These are phyloP conservation scores for Quercus cerris DNA, from an alignment of 306 rosid species.

Conservation along the genomic window DNA sequence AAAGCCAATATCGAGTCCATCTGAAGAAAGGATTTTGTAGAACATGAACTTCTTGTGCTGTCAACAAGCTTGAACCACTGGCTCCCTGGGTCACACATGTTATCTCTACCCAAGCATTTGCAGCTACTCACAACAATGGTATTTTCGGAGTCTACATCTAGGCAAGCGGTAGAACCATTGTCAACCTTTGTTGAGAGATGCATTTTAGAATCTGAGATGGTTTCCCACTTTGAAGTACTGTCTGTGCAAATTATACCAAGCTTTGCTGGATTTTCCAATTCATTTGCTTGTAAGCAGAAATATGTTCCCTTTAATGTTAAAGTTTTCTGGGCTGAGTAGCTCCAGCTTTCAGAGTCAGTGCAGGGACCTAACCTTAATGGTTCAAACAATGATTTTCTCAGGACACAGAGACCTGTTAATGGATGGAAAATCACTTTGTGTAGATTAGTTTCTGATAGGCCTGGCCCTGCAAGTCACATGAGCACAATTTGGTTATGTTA, in stretches of 20 bases:
- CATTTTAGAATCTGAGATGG: constrained; percentile 66
- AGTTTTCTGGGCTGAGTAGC: constrained; percentile 40
- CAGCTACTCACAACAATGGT: constrained; percentile 60
- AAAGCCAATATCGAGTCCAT: constrained; percentile 13
- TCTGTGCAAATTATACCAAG: constrained; percentile 45
- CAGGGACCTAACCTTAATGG: constrained; percentile 63
- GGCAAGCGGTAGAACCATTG: constrained; percentile 50
- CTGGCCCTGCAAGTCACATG: constrained; percentile 54
- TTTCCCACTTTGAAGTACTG: constrained; percentile 60
- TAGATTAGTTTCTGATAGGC: constrained; percentile 13
- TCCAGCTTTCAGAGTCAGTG: constrained; percentile 55
- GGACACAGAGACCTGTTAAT: constrained; percentile 61
- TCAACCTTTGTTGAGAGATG: constrained; percentile 53
- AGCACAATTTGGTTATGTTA: background rate
- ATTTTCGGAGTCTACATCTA: constrained; percentile 62
- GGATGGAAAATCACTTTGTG: constrained; percentile 74
- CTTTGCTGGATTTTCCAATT: constrained; percentile 41
- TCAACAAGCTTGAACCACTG: constrained; percentile 89
- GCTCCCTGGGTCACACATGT: constrained; percentile 62
- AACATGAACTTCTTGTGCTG: constrained; percentile 35
- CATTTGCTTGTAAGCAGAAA: constrained; percentile 56
- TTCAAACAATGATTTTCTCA: constrained; percentile 32
- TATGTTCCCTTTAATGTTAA: constrained; percentile 50
- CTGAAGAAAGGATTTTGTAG: constrained; percentile 3
- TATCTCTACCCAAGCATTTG: constrained; percentile 55